Evolutionary conservation across 139 green algal genomes (phyloP).

Genomic region (Tetratostichococcus sp.): DNA sequence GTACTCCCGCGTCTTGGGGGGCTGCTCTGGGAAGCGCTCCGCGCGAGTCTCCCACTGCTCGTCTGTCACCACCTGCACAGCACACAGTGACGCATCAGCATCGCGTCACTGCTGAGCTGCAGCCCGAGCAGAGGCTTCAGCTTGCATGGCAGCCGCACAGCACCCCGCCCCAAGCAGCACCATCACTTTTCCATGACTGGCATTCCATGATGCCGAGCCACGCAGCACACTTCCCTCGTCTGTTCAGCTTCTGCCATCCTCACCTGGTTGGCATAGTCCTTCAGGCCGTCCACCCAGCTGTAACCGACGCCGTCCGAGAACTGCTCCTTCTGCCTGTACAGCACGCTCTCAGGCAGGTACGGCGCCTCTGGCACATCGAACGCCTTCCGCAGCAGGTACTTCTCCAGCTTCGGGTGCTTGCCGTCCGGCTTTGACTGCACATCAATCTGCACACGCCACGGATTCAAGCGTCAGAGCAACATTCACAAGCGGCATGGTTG

Average conservation of each 20-base stretch:
- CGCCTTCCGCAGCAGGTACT: slow-evolving; percentile 95
- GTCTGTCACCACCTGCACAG: slow-evolving; percentile 50
- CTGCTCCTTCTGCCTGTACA: slow-evolving; percentile 99
- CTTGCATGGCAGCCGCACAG: no score
- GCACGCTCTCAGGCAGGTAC: slow-evolving; percentile 83
- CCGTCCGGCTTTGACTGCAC: slow-evolving; percentile 62
- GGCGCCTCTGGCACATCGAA: slow-evolving; percentile 88
- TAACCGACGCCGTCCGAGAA: slow-evolving; percentile 95
- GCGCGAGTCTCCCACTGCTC: slow-evolving; percentile 51
- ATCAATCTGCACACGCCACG: slow-evolving; percentile 28
- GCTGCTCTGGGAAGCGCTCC: slow-evolving; percentile 76
- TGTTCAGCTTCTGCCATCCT: not conserved
- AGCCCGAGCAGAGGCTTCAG: no score
- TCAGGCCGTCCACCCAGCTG: slow-evolving; percentile 83
- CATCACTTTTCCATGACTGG: no score
- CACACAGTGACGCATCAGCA: not conserved
- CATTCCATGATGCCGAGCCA: no score
- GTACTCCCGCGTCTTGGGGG: slow-evolving; percentile 86
- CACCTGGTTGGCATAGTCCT: slow-evolving; percentile 55
- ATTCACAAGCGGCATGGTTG: no score
- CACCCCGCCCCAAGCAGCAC: no score
- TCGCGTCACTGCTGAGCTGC: no score
- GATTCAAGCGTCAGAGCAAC: not conserved
- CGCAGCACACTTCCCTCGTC: no score
- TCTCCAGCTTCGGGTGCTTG: slow-evolving; percentile 80